phyloP scores from a whole-genome alignment of 2,329 filamentous ascomycete genomes.

The Metarhizium anisopliae region DNA sequence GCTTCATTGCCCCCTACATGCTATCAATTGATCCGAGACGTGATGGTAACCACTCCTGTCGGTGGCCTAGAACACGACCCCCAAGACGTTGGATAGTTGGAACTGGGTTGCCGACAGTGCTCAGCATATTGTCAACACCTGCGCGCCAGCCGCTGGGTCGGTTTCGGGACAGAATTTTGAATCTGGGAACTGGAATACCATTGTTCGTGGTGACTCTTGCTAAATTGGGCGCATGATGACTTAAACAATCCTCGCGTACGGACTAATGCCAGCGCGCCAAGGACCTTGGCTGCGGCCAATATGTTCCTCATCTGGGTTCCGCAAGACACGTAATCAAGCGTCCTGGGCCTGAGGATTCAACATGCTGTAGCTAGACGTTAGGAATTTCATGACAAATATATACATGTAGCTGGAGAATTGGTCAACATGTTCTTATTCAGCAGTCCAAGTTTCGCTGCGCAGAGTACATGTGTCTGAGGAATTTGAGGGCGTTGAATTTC shows the following conservation, averaged over 20 bases:
- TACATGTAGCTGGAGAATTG: no score
- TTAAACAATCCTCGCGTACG: no score
- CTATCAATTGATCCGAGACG: neutral
- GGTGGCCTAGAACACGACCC: neutral
- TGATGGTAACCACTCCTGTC: neutral
- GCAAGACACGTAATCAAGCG: no score
- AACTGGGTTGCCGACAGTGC: neutral
- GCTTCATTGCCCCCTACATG: neutral
- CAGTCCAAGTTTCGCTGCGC: no score
- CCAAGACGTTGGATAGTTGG: neutral
- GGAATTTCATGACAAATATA: no score
- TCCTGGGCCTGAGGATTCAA: no score
- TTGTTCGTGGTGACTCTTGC: slow-evolving; percentile 2
- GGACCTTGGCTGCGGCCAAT: no score
- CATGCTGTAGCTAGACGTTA: no score
- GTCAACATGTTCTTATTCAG: no score
- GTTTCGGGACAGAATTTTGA: slow-evolving; percentile 4
- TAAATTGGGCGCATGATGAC: neutral
- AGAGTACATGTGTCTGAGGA: no score
- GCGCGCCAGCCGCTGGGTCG: neutral
- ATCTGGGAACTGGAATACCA: slow-evolving; percentile 2
- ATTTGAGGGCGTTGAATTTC: no score
- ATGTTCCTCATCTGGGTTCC: no score
- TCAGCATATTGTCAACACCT: neutral
- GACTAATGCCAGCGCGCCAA: accelerated